Conservation (phyloP, 1,284 basidiomycete species). For the Ceratobasidium sp. region DNA sequence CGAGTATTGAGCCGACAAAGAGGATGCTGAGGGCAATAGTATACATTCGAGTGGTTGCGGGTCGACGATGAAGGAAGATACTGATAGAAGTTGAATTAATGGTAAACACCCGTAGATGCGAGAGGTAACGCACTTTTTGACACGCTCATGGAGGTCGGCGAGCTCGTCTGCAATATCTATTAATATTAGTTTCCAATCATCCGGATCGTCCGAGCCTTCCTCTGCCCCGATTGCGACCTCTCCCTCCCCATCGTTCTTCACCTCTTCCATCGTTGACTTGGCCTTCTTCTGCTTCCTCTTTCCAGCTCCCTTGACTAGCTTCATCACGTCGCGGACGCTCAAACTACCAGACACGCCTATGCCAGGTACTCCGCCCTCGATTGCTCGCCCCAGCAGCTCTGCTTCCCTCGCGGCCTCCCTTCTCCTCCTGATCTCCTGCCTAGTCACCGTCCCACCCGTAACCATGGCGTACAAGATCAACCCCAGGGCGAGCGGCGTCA, state of each 20-base stretch:
- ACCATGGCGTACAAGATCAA: constrained; percentile 18
- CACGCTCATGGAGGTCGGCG: constrained; percentile 74
- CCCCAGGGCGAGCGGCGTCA: constrained; percentile 56
- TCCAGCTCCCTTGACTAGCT: constrained; percentile 24
- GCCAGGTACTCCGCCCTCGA: constrained; percentile 16
- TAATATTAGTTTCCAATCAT: constrained; percentile 61
- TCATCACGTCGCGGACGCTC: constrained; percentile 25
- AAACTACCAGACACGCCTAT: constrained; percentile 27
- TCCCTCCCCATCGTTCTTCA: constrained; percentile 53
- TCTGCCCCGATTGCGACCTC: neutral
- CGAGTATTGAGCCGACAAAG: constrained; percentile 67
- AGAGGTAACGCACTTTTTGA: constrained; percentile 69
- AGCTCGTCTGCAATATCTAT: constrained; percentile 62
- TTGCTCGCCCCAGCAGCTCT: constrained; percentile 72
- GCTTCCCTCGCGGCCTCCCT: constrained; percentile 30
- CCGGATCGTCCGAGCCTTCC: constrained; percentile 55
- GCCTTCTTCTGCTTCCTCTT: constrained; percentile 35
- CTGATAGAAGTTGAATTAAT: constrained; percentile 56
- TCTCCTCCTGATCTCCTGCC: constrained; percentile 28
- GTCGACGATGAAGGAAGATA: constrained; percentile 75
- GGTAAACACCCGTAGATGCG: neutral
- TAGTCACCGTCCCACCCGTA: constrained; percentile 30
- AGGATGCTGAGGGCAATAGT: constrained; percentile 68
- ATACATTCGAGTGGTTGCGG: constrained; percentile 66
- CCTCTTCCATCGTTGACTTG: constrained; percentile 56